Conservation (phyloP, 2,329 filamentous ascomycete species). For the Talaromyces marneffei region DNA sequence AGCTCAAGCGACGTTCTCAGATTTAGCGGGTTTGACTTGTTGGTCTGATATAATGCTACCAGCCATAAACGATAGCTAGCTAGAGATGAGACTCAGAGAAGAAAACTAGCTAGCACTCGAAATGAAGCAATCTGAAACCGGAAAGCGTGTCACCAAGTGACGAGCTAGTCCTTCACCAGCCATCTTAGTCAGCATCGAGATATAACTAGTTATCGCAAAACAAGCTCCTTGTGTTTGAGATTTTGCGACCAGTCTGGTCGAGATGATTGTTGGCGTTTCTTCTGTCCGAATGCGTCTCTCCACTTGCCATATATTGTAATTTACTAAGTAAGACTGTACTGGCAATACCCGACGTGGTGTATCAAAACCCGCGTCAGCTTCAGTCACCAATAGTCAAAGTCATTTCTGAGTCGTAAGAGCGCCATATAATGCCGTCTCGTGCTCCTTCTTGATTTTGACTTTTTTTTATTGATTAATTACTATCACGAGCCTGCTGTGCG, state of each 20-base stretch:
- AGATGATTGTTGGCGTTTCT: not conserved
- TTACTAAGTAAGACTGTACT: not conserved
- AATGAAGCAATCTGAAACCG: slow-evolving; percentile 1
- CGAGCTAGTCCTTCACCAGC: not conserved
- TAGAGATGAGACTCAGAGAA: not conserved
- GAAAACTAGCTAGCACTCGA: not conserved
- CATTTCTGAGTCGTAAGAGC: not conserved
- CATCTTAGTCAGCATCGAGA: not conserved
- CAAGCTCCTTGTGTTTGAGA: not conserved
- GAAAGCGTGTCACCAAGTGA: not conserved
- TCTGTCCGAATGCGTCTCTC: not conserved
- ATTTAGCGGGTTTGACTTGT: not conserved
- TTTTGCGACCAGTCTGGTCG: not conserved
- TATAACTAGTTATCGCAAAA: not conserved
- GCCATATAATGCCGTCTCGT: not conserved
- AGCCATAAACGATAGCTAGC: not conserved
- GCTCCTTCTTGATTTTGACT: not conserved
- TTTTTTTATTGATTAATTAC: not conserved
- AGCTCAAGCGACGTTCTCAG: not conserved
- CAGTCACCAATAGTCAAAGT: not conserved
- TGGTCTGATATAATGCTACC: not conserved
- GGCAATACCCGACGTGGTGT: not conserved
- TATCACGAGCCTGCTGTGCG: not conserved
- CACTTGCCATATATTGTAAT: slow-evolving; percentile 1
- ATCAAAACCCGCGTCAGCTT: not conserved